Base-by-base conservation (phyloP, 805 yeast genomes). In the Hanseniaspora meyeri region DNA sequence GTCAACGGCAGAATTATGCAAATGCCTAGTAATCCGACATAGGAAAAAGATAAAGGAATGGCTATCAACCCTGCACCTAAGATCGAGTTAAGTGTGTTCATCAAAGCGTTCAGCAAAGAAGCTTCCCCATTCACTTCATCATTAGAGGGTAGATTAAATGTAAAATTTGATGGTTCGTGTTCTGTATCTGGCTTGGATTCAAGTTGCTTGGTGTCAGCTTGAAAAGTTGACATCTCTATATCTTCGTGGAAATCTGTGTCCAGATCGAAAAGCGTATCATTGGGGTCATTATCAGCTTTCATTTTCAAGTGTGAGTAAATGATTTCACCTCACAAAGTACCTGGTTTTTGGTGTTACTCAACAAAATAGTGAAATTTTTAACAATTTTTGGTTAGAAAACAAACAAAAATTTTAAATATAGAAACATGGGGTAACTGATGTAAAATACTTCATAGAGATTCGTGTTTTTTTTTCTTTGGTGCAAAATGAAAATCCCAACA, bases 1-100 rank as follows among this genome's bases (percentile, higher is more conserved):
- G 91, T 69, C 0, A 77, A 63, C 0, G 80, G 63, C 65, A 88
- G 74, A 7, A 82, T 74, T 2, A 87, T 24, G 0, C 83, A 64
- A 3, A 95, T 95, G 0, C 91, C 88, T 0, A 82, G 58, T 3
- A 91, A 67, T 0, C 97, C 97, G 19, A 87, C 77, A 63, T 89
- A 87, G 48, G 77, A 74, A 63, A 90, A 80, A 0, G 97, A 96
- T 61, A 82, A 85, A 1, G 97, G 95, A 60, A 89, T 95, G 1
- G 97, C 96, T 36, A 91, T 87, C 55, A 91, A 87, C 8, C 97
- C 97, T 0, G 97, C 97, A 0, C 97, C 97, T 7, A 91, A 74
- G 59, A 91, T 91, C 19, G 95, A 84, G 68, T 90, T 90, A 10
- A 96, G 95, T 95, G 90, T 89, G 69, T 91, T 91, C 95, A 90